phyloP scores from a whole-genome alignment of 345 rosid genomes.

The Eucalyptus regnans region DNA sequence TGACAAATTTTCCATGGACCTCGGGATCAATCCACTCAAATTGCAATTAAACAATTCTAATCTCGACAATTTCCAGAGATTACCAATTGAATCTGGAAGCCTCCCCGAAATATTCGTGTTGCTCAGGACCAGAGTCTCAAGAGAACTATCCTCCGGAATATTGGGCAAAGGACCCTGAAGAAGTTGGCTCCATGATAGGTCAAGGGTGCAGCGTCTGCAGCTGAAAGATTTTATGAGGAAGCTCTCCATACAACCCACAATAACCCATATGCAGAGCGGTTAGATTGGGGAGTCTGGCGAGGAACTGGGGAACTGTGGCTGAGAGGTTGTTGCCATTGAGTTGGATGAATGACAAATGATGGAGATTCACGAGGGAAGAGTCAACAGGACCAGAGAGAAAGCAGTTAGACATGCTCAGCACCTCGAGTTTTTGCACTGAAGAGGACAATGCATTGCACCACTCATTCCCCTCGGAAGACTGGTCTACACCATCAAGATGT shows the following conservation, averaged over 20 bases:
- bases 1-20: not conserved
- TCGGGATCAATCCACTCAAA: slow-evolving; percentile 11
- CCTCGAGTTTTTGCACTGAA: not conserved
- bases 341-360: slow-evolving; percentile 2
- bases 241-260: slow-evolving; percentile 6
- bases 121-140: slow-evolving; percentile 7
- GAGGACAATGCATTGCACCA: slow-evolving; percentile 19
- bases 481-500: slow-evolving; percentile 8
- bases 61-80: not conserved
- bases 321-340: slow-evolving; percentile 5
- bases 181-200: not conserved
- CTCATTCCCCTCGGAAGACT: slow-evolving; percentile 4
- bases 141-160: not conserved
- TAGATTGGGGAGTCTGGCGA: slow-evolving; percentile 8
- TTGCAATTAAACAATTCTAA: slow-evolving; percentile 1
- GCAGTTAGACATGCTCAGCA: slow-evolving; percentile 14
- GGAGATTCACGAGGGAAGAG: not conserved
- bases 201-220: slow-evolving; percentile 7
- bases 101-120: slow-evolving; percentile 4
- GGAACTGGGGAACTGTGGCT: slow-evolving; percentile 5
- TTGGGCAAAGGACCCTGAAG: slow-evolving; percentile 18
- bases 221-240: slow-evolving; percentile 13
- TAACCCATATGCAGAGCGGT: not conserved
- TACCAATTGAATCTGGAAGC: slow-evolving; percentile 18
- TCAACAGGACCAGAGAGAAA: slow-evolving; percentile 12